A percentile compares a stretch with the other conserved stretches of the same genome.
phyloP scores from a whole-genome alignment of 1,139 yeast genomes.

The Debaryomyces psychrophilus region DNA sequence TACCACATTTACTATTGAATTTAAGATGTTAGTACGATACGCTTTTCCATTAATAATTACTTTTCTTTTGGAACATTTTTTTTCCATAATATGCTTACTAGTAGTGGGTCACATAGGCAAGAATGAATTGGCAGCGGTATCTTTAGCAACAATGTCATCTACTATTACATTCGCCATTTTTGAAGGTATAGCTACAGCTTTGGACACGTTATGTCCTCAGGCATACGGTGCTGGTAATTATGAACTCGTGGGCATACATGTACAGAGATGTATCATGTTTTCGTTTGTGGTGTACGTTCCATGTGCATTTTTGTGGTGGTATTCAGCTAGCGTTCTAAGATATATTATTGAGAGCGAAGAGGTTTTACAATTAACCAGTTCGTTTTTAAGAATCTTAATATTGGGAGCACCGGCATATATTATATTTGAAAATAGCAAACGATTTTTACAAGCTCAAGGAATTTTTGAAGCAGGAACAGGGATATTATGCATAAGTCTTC shows the following conservation, averaged over 20 bases:
- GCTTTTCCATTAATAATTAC: conserved; percentile 69
- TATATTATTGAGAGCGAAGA: conserved; percentile 60
- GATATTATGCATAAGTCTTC: conserved; percentile 76
- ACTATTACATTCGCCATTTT: conserved; percentile 82
- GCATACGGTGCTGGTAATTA: conserved; percentile 75
- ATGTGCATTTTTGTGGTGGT: conserved; percentile 67
- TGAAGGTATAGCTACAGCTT: conserved; percentile 85
- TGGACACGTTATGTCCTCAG: conserved; percentile 87
- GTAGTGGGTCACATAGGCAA: conserved; percentile 78
- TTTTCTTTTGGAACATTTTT: conserved; percentile 70
- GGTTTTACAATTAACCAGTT: conserved; percentile 64
- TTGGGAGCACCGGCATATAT: conserved; percentile 87
- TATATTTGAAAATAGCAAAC: conserved; percentile 77
- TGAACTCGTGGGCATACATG: conserved; percentile 61
- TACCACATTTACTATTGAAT: conserved; percentile 51
- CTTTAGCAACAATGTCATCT: conserved; percentile 86
- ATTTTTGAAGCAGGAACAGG: conserved; percentile 89
- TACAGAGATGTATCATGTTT: conserved; percentile 64
- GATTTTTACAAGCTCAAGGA: conserved; percentile 89
- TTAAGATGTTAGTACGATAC: conserved; percentile 52
- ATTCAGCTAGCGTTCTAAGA: conserved; percentile 55
- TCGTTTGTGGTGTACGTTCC: conserved; percentile 62
- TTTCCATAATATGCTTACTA: conserved; percentile 68
- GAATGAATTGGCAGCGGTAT: conserved; percentile 75
- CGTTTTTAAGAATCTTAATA: conserved; percentile 65